A percentile compares a stretch with the other conserved stretches of the same genome.
Conservation (phyloP, 2,329 filamentous ascomycete species). For the Canariomyces notabilis region DNA sequence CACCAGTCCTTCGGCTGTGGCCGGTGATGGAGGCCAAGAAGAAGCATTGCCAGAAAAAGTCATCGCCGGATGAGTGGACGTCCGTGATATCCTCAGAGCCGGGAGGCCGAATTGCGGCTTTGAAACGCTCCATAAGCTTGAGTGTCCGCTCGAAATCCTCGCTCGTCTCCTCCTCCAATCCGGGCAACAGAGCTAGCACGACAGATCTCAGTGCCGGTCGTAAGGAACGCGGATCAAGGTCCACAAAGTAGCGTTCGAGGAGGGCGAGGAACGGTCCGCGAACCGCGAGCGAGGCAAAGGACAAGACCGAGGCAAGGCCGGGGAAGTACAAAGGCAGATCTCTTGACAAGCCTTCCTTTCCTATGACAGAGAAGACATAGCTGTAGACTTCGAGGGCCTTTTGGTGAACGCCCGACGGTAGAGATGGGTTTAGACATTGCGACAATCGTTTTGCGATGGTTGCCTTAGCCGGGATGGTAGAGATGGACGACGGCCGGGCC, state of each 20-base stretch:
- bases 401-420: conserved; percentile 95
- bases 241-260: conserved; percentile 73
- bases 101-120: conserved; percentile 56
- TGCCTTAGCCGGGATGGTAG: conserved; percentile 73
- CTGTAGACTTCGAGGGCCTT: conserved; percentile 93
- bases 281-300: conserved; percentile 90
- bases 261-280: conserved; percentile 80
- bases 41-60: conserved; percentile 98
- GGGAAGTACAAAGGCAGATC: conserved; percentile 87
- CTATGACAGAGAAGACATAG: conserved; percentile 82
- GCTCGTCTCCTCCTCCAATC: conserved; percentile 90
- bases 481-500: conserved; percentile 67
- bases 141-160: conserved; percentile 93
- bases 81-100: conserved; percentile 46
- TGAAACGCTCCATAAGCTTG: conserved; percentile 71
- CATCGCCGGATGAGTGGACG: conserved; percentile 60
- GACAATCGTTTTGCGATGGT: conserved; percentile 84
- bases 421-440: conserved; percentile 87
- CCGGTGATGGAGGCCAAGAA: conserved; percentile 92
- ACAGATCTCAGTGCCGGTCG: conserved; percentile 87
- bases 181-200: conserved; percentile 82
- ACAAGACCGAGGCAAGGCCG: conserved; percentile 80
- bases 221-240: conserved; percentile 63
- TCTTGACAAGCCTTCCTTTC: conserved; percentile 69
- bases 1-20: conserved; percentile 75